A percentile compares a stretch with the other conserved stretches of the same genome.
Evolutionary conservation across 2,329 filamentous ascomycete species (phyloP).

Genomic region (Pseudomassariella vexata): DNA sequence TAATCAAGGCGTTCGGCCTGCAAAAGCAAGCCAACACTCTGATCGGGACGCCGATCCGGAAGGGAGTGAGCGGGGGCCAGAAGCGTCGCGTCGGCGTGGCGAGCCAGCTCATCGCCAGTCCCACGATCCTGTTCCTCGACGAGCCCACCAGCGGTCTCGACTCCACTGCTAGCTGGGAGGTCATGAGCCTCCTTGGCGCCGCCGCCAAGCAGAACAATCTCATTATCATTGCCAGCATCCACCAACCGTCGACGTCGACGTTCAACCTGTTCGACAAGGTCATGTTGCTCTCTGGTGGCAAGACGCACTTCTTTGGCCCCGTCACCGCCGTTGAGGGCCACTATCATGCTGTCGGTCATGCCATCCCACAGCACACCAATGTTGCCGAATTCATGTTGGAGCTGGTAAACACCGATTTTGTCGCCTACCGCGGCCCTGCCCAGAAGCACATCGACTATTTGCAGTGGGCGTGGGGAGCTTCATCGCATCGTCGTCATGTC

Average conservation of each 20-base stretch:
- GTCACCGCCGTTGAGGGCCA: slow-evolving; percentile 53
- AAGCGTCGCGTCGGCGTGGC: slow-evolving; percentile 77
- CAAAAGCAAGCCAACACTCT: slow-evolving; percentile 62
- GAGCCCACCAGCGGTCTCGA: slow-evolving; percentile 82
- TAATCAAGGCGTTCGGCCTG: slow-evolving; percentile 70
- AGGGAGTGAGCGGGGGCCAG: slow-evolving; percentile 80
- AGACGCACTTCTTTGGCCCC: slow-evolving; percentile 67
- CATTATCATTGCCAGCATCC: slow-evolving; percentile 76
- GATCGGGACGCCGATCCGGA: slow-evolving; percentile 76
- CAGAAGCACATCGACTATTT: slow-evolving; percentile 45
- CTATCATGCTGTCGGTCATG: slow-evolving; percentile 54
- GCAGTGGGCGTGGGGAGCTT: slow-evolving; percentile 49
- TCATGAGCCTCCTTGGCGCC: slow-evolving; percentile 65
- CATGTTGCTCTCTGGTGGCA: slow-evolving; percentile 64
- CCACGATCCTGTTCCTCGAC: slow-evolving; percentile 76
- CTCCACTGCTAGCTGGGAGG: slow-evolving; percentile 69
- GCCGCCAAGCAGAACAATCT: slow-evolving; percentile 64
- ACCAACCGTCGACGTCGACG: slow-evolving; percentile 76
- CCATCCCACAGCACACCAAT: slow-evolving; percentile 66
- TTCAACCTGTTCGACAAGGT: slow-evolving; percentile 79
- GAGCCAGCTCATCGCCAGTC: slow-evolving; percentile 73
- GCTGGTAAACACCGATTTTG: slow-evolving; percentile 72
- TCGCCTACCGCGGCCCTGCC: slow-evolving; percentile 39
- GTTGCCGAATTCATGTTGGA: slow-evolving; percentile 78
- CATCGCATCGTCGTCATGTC: slow-evolving; percentile 26